Conservation (phyloP, 108 stramenopile species). For the Pseudonitzschia pungens region DNA sequence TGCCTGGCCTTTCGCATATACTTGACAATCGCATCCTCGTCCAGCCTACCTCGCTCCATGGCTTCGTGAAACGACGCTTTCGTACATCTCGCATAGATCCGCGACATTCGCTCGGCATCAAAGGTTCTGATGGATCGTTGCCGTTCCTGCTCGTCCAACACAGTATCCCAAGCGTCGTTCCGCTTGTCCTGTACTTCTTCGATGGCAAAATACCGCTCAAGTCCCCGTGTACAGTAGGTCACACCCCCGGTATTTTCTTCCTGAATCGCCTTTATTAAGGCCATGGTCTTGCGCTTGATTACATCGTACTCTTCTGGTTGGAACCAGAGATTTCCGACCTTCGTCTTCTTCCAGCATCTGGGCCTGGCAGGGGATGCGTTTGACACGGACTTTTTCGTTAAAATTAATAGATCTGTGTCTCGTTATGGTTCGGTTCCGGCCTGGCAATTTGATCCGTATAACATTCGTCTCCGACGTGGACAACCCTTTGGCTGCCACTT, state of each 20-base stretch:
- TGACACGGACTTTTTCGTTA: constrained; percentile 13
- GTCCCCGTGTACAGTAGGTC: constrained; percentile 32
- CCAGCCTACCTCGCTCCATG: constrained; percentile 13
- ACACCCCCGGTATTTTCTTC: background rate
- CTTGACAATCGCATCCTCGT: constrained; percentile 17
- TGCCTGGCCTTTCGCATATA: constrained; percentile 18
- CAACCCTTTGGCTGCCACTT: background rate
- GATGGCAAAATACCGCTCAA: constrained; percentile 22
- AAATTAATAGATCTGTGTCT: background rate
- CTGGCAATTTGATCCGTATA: background rate
- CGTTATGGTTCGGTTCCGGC: background rate
- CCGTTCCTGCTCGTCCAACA: constrained; percentile 27
- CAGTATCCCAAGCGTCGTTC: constrained; percentile 28
- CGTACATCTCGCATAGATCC: constrained; percentile 4
- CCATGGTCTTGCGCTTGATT: constrained; percentile 26
- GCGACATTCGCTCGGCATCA: constrained; percentile 24
- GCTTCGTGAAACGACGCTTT: constrained; percentile 13
- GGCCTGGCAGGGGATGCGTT: background rate
- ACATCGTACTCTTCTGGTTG: constrained; percentile 25
- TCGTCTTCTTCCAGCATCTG: constrained; percentile 2
- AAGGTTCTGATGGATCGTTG: constrained; percentile 14
- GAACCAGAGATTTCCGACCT: constrained; percentile 26
- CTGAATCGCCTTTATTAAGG: constrained; percentile 14
- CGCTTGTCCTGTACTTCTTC: constrained; percentile 12
- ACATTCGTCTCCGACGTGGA: background rate